Base-by-base conservation (phyloP, 2,329 filamentous ascomycete species). In the Colletotrichum gloeosporioides region DNA sequence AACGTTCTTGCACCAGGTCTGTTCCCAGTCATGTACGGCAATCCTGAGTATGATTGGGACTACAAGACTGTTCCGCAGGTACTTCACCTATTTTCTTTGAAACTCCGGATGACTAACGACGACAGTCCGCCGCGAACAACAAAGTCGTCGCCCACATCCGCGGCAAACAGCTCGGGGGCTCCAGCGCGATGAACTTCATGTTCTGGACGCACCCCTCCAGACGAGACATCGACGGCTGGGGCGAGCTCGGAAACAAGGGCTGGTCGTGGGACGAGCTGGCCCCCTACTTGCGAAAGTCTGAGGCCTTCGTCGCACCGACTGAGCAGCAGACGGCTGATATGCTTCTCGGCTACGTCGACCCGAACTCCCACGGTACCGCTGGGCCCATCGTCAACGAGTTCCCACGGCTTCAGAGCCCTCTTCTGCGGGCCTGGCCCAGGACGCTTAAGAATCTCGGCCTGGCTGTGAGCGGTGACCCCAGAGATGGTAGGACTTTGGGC, bases 161-260 rank as follows among this genome's bases (percentile, higher is more conserved):
- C 32, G 77, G 75, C 13, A 78, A 78, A 57, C 69, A 73, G 25
- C 86, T 95, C 0, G 93, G 93, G 22, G 93, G 93, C 8, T 92
- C 92, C 8, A 90, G 88, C 18, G 89, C 89, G 0, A 86, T 93
- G 64, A 92, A 93, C 78, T 90, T 89, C 77, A 90, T 92, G 89
- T 89, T 90, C 64, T 87, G 86, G 85, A 87, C 86, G 69, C 85
- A 88, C 36, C 89, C 86, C 8, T 85, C 84, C 65, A 83, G 80
- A 44, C 84, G 85, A 44, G 89, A 91, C 61, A 89, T 90, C 62
- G 88, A 93, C 81, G 87, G 86, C 0, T 93, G 91, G 91, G 88
- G 87, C 63, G 82, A 85, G 34, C 82, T 93, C 12, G 91, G 91
- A 0, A 93, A 93, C 78, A 72, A 78, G 2, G 91, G 90, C 3